phyloP scores from a whole-genome alignment of 2,329 filamentous ascomycete species.

The Pseudogymnoascus sp. region DNA sequence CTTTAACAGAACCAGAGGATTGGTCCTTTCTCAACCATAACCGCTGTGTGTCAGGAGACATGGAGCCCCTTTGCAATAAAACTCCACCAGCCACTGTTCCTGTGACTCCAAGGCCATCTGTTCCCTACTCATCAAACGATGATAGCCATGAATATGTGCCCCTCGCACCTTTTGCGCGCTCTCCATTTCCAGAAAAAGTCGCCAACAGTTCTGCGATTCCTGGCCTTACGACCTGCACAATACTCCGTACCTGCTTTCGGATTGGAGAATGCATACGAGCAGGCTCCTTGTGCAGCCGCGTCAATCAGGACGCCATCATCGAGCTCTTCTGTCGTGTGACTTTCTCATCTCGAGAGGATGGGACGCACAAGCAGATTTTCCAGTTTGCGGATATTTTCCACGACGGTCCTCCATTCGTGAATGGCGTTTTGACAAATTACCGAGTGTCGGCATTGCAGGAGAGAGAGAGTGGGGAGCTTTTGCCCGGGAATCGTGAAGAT shows the following conservation, averaged over 20 bases:
- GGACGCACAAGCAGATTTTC: conserved; percentile 49
- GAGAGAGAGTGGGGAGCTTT: conserved; percentile 37
- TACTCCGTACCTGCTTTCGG: conserved; percentile 55
- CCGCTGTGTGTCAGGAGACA: neutral
- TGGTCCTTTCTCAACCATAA: conserved; percentile 20
- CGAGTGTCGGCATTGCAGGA: conserved; percentile 38
- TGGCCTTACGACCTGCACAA: conserved; percentile 39
- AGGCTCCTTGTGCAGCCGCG: conserved; percentile 34
- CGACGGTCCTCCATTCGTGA: conserved; percentile 46
- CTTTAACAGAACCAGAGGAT: conserved; percentile 18
- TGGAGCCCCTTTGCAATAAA: neutral
- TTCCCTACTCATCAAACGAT: conserved; percentile 11
- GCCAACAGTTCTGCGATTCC: conserved; percentile 46
- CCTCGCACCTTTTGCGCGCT: conserved; percentile 41
- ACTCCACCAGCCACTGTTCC: neutral
- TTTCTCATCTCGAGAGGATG: conserved; percentile 47
- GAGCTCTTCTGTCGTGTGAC: conserved; percentile 57
- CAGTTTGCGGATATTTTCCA: conserved; percentile 57
- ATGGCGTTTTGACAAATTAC: conserved; percentile 40
- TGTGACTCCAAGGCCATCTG: neutral
- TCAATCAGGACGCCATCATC: conserved; percentile 47
- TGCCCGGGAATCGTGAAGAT: conserved; percentile 22
- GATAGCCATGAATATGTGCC: conserved; percentile 24
- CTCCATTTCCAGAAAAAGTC: conserved; percentile 42
- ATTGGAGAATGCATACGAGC: conserved; percentile 51